Evolutionary conservation across 352 stramenopile genomes (phyloP), one percentile per base, ranked within the genome.

Genomic region (Globisporangium abappressorium): DNA sequence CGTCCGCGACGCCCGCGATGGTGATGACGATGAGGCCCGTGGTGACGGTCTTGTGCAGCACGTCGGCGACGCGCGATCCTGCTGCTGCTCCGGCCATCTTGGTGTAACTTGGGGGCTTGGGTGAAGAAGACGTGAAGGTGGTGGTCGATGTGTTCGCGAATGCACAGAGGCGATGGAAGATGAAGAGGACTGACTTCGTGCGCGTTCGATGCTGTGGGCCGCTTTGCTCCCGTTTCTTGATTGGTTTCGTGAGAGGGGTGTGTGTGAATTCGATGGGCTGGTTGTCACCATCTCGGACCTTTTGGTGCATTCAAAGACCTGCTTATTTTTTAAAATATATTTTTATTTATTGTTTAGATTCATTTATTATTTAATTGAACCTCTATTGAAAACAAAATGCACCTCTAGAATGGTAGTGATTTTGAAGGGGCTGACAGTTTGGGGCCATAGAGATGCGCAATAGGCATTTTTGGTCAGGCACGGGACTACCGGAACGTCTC

Each of bases 11-110:
- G 5, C 81, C 78, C 41, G 87, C 82, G 56, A 80, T 74, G 34
- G 88, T 94, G 57, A 88, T 70, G 33, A 89, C 62, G 46, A 93
- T 68, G 56, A 96, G 85, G 2, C 88, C 86, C 71, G 86, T 81
- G 64, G 86, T 82, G 60, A 92, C 82, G 30, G 84, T 83, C 82
- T 96, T 96, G 73, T 96, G 84, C 47, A 87, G 71, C 53, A 93
- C 80, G 73, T 96, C 85, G 47, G 83, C 81, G 30, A 88, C 75
- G 66, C 82, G 81, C 55, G 77, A 73, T 53, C 76, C 74, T 56
- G 75, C 63, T 68, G 71, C 51, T 65, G 76, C 79, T 56, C 61
- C 71, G 3, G 41, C 41, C 70, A 65, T 69, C 26, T 34, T 59
- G 15, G 8, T 60, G 55, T 57, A 26, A 6, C 14, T 46, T 36